Percentiles rank a stretch among this genome's conserved stretches.
These are phyloP conservation scores for Citrus cavaleriei DNA, from an alignment of 345 rosid species.

Conservation along the genomic window DNA sequence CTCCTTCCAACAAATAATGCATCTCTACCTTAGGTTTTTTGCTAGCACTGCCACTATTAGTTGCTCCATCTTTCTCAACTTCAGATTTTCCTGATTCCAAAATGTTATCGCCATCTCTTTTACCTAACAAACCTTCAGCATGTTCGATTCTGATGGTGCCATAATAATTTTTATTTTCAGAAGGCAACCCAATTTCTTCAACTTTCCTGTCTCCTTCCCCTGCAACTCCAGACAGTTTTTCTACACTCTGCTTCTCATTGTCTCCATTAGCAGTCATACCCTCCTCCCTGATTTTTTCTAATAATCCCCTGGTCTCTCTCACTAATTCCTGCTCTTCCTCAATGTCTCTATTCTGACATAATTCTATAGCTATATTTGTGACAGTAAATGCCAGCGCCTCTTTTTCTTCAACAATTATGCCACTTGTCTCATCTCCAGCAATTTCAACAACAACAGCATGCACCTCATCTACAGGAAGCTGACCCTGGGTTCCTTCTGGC, in stretches of 20 bases:
- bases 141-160: not conserved
- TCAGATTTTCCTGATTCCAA: not conserved
- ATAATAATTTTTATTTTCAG: conserved; percentile 3
- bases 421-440: conserved; percentile 15
- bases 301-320: conserved; percentile 39
- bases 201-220: conserved; percentile 5
- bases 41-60: not conserved
- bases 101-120: not conserved
- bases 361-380: conserved; percentile 14
- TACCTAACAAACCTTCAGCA: not conserved
- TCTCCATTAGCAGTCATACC: conserved; percentile 13
- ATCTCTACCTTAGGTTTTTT: not conserved
- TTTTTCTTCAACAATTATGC: not conserved
- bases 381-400: conserved; percentile 13
- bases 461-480: not conserved
- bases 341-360: conserved; percentile 9
- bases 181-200: not conserved
- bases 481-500: not conserved
- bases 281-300: conserved; percentile 43
- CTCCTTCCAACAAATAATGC: not conserved
- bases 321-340: conserved; percentile 30
- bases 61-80: not conserved
- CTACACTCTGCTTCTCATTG: conserved; percentile 4
- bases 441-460: conserved; percentile 1
- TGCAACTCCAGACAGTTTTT: not conserved